phyloP scores from a whole-genome alignment of 1,139 yeast species.

The Candida sanyaensis region DNA sequence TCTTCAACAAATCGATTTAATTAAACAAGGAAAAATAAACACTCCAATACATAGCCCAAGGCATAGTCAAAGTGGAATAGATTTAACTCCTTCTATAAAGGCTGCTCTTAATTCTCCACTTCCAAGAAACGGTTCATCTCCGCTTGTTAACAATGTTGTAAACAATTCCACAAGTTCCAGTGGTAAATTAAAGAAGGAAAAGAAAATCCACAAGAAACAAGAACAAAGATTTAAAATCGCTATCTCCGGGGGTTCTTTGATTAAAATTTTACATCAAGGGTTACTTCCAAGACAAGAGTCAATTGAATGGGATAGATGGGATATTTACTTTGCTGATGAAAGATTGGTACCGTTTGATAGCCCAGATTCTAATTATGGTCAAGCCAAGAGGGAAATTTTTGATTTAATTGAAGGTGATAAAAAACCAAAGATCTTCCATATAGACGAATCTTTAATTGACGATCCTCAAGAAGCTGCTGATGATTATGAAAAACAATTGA shows the following conservation, averaged over 20 bases:
- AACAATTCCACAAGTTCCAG: conserved; percentile 8
- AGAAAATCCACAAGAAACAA: conserved; percentile 48
- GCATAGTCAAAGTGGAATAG: conserved; percentile 14
- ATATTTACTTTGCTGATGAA: conserved; percentile 95
- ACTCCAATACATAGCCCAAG: conserved; percentile 15
- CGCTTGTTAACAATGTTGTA: conserved; percentile 4
- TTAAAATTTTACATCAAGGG: conserved; percentile 85
- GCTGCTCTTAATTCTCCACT: conserved; percentile 1
- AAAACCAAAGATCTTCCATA: conserved; percentile 76
- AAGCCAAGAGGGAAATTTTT: conserved; percentile 78
- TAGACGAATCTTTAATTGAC: conserved; percentile 71
- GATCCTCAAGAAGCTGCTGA: conserved; percentile 97
- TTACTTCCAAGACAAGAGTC: conserved; percentile 65
- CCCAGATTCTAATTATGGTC: conserved; percentile 86
- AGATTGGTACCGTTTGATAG: conserved; percentile 87
- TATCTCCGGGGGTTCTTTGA: conserved; percentile 87
- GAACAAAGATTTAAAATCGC: conserved; percentile 84
- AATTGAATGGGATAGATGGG: conserved; percentile 94
- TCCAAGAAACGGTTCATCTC: conserved; percentile 7
- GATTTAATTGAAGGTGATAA: conserved; percentile 59
- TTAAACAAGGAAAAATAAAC: conserved; percentile 23
- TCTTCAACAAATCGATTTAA: conserved; percentile 29
- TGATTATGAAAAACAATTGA: conserved; percentile 79
- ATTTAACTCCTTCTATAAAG: conserved; percentile 4
- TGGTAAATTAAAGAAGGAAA: conserved; percentile 25